Evolutionary conservation across 371 early-diverging fungal species (phyloP).

Genomic region (Funneliformis caledonium): DNA sequence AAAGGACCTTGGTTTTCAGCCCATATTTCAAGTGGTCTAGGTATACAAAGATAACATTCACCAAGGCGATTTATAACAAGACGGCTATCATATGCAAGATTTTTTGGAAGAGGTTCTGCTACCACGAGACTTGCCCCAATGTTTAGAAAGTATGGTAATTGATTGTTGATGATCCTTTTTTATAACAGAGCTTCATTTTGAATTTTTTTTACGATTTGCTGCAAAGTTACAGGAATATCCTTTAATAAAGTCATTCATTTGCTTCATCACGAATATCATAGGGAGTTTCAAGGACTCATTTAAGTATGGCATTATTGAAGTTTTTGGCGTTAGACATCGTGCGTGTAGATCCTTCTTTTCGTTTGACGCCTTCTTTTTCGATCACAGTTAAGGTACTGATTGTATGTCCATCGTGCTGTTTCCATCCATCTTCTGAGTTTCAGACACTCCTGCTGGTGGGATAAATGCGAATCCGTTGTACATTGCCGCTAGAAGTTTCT

Average conservation of each 20-base stretch:
- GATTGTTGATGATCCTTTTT: not conserved
- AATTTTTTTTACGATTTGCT: not conserved
- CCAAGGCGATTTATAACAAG: too few species aligned
- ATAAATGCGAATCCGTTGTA: conserved; percentile 3
- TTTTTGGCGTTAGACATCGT: not conserved
- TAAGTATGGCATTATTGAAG: not conserved
- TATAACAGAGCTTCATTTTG: not conserved
- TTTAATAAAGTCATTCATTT: conserved; percentile 7
- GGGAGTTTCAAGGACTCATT: not conserved
- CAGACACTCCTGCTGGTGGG: conserved; percentile 17
- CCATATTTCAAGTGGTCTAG: too few species aligned
- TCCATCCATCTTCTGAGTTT: too few species aligned
- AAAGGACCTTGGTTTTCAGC: not conserved
- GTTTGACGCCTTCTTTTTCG: not conserved
- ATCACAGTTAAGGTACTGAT: not conserved
- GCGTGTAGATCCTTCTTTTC: not conserved
- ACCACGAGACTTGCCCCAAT: not conserved
- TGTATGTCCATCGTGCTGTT: too few species aligned
- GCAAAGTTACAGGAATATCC: conserved; percentile 8
- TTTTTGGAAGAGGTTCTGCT: too few species aligned
- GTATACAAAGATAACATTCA: too few species aligned
- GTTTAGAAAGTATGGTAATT: conserved; percentile 1
- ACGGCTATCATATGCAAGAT: too few species aligned
- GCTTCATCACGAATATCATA: conserved; percentile 20
- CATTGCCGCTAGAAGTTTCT: conserved; percentile 17